phyloP scores from a whole-genome alignment of 371 early-diverging fungal species.

The Haplosporangium sp. region DNA sequence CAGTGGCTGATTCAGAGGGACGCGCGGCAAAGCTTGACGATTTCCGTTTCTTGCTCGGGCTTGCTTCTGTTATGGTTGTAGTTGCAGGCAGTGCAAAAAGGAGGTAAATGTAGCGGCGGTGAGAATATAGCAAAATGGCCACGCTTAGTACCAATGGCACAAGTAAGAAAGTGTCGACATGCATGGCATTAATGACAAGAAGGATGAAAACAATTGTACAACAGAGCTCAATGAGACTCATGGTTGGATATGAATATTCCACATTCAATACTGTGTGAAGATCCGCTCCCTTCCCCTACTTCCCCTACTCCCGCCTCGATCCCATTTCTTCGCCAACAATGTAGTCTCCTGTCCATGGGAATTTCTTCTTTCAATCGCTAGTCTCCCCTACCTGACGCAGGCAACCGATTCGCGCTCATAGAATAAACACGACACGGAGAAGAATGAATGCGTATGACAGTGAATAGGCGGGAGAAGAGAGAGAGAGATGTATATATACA shows the following conservation, averaged over 20 bases:
- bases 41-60: constrained; percentile 55
- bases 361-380: neutral
- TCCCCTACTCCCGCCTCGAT: too few relatives aligned
- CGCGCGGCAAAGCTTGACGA: constrained; percentile 44
- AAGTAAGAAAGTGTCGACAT: constrained; percentile 12
- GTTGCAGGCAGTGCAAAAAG: neutral
- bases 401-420: constrained; percentile 33
- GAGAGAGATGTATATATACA: too few relatives aligned
- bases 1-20: constrained; percentile 43
- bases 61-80: constrained; percentile 30
- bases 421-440: neutral
- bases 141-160: neutral
- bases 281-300: neutral
- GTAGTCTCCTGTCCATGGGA: too few relatives aligned
- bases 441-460: neutral
- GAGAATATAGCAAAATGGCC: neutral
- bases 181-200: neutral
- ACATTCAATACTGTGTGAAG: neutral
- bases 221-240: neutral
- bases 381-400: constrained; percentile 30
- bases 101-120: neutral
- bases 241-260: too few relatives aligned
- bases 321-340: too few relatives aligned
- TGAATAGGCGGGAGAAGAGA: neutral
- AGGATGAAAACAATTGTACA: neutral